Evolutionary conservation across 139 green algal species (phyloP).

Genomic region (Monoraphidium neglectum): DNA sequence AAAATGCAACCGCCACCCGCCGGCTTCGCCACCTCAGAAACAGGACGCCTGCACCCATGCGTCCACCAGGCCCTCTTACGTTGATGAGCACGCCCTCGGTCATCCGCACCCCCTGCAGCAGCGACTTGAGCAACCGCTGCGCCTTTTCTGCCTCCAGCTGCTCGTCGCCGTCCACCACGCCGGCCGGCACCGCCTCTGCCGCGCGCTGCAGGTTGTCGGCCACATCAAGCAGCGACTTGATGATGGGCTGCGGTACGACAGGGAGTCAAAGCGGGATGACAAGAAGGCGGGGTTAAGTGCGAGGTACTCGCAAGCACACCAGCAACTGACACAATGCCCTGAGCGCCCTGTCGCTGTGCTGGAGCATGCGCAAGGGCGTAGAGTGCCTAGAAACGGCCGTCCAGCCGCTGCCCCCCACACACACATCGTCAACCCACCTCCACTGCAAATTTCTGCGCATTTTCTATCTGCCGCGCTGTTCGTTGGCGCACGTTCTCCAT

Average conservation of each 20-base stretch:
- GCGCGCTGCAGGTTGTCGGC: constrained; percentile 93
- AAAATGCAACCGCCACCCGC: no score
- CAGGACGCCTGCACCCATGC: not conserved
- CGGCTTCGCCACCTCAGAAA: no score
- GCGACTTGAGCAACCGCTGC: constrained; percentile 54
- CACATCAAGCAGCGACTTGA: constrained; percentile 91
- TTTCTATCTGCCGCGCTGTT: constrained; percentile 66
- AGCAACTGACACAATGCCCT: no score
- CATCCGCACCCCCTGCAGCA: constrained; percentile 87
- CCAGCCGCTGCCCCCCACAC: no score
- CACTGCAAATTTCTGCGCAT: constrained; percentile 82
- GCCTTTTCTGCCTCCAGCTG: constrained; percentile 51
- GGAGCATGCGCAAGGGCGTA: no score
- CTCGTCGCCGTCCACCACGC: constrained; percentile 40
- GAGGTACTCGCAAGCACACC: no score
- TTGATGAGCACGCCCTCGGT: constrained; percentile 86
- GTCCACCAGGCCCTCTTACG: constrained; percentile 35
- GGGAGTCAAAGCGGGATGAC: no score
- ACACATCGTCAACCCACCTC: constrained; percentile 57
- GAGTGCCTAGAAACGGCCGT: no score
- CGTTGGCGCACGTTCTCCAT: constrained; percentile 94
- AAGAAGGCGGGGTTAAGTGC: no score
- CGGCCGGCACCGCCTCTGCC: constrained; percentile 55
- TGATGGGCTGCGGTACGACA: constrained; percentile 66
- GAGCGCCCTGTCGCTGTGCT: no score